Conservation (phyloP, 1,284 basidiomycete genomes). For the Omphalotus olearius region DNA sequence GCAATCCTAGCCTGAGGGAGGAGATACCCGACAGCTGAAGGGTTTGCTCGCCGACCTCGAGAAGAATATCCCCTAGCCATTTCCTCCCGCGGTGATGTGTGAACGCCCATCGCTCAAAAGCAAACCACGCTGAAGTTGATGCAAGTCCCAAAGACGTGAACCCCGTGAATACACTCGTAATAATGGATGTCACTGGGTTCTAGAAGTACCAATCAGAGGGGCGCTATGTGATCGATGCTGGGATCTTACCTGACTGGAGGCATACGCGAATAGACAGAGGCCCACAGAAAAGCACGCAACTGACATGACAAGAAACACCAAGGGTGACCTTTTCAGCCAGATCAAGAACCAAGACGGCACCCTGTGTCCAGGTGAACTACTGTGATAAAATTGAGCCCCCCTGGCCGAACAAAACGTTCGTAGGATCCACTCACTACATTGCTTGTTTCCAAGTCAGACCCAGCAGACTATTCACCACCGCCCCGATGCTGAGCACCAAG, state of each 20-base stretch:
- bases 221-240: slow-evolving; percentile 17
- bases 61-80: slow-evolving; percentile 69
- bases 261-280: slow-evolving; percentile 62
- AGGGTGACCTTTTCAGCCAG: slow-evolving; percentile 75
- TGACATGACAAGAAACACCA: slow-evolving; percentile 69
- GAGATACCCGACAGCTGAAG: slow-evolving; percentile 36
- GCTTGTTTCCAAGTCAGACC: slow-evolving; percentile 75
- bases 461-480: slow-evolving; percentile 69
- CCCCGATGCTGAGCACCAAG: slow-evolving; percentile 71
- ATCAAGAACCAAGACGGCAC: slow-evolving; percentile 79
- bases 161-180: slow-evolving; percentile 72
- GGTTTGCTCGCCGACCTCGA: slow-evolving; percentile 41
- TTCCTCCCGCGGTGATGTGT: slow-evolving; percentile 64
- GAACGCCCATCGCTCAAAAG: slow-evolving; percentile 70
- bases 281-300: slow-evolving; percentile 71
- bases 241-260: slow-evolving; percentile 49
- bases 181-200: slow-evolving; percentile 56
- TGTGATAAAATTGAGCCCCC: slow-evolving; percentile 7
- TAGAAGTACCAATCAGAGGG: slow-evolving; percentile 24
- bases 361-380: slow-evolving; percentile 49
- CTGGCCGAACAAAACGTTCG: no score
- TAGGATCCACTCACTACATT: slow-evolving; percentile 57
- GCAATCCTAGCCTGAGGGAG: slow-evolving; percentile 8
- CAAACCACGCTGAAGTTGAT: slow-evolving; percentile 75
- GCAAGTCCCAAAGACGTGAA: slow-evolving; percentile 64